phyloP scores from a whole-genome alignment of 1,139 yeast genomes.

The Yamadazyma dushanensis region DNA sequence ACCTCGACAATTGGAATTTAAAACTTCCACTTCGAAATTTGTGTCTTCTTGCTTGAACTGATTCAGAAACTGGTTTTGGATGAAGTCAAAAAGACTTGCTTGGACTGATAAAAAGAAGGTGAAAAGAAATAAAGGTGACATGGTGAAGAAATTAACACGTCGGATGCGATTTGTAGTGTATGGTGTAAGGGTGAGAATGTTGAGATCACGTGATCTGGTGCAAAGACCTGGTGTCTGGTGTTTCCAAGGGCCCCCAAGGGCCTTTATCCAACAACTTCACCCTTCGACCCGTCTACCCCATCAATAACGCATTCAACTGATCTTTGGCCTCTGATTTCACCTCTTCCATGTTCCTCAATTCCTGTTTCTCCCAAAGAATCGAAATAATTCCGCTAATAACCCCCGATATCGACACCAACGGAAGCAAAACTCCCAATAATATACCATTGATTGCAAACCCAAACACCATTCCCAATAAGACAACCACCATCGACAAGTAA shows the following conservation, averaged over 20 bases:
- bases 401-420: conserved; percentile 63
- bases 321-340: conserved; percentile 53
- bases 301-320: conserved; percentile 4
- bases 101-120: conserved; percentile 5
- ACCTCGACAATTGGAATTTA: conserved; percentile 52
- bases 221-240: background rate
- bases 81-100: conserved; percentile 23
- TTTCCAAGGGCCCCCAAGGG: too few species aligned
- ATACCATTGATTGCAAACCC: conserved; percentile 54
- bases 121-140: background rate
- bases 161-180: background rate
- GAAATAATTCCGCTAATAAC: conserved; percentile 77
- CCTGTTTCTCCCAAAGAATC: conserved; percentile 72
- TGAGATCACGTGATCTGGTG: too few species aligned
- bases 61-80: conserved; percentile 31
- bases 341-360: conserved; percentile 74
- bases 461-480: conserved; percentile 27
- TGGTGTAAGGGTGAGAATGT: too few species aligned
- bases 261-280: too few species aligned
- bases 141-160: background rate
- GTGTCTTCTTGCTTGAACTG: conserved; percentile 13
- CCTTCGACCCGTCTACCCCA: background rate
- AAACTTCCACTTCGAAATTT: conserved; percentile 28
- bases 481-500: conserved; percentile 44
- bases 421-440: conserved; percentile 49